Evolutionary conservation across 2,329 filamentous ascomycete species (phyloP), one percentile per base, ranked within the genome.

Genomic region (Curvularia verruculosa): DNA sequence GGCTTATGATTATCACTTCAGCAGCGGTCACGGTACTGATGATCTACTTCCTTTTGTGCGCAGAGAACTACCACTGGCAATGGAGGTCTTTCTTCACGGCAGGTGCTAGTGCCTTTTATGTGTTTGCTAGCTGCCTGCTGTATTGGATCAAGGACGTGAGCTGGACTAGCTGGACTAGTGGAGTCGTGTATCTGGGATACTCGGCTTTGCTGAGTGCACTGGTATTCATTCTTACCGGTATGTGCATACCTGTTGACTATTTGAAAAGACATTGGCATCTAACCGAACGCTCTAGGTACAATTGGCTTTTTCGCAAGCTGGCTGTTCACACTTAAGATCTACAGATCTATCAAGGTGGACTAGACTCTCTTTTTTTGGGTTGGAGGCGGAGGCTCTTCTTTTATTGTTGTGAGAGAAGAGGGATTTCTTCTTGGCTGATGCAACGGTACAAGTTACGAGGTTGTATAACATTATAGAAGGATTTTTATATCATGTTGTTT

Each of bases 31-130:
- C 95, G 0, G 88, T 98, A 8, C 82, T 99, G 18, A 89, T 98
- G 84, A 91, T 97, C 0, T 99, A 99, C 79, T 98, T 98, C 82
- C 76, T 99, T 67, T 87, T 99, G 13, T 98, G 94, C 74, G 88
- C 91, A 0, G 95, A 99, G 80, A 95, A 99, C 79, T 99, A 99
- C 79, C 90, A 96, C 76, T 99, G 95, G 95, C 95, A 98, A 70
- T 99, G 95, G 95, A 87, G 95, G 50, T 89, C 92, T 5, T 99
- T 99, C 81, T 84, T 92, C 58, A 94, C 92, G 2, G 92, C 92
- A 0, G 95, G 95, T 56, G 94, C 92, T 72, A 96, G 90, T 50
- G 93, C 93, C 1, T 85, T 86, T 13, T 99, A 98, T 74, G 92
- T 99, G 44, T 98, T 98, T 77, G 80, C 90, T 37, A 96, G 96